phyloP scores from a whole-genome alignment of 2,329 filamentous ascomycete species.

The Aquanectria penicillioides region DNA sequence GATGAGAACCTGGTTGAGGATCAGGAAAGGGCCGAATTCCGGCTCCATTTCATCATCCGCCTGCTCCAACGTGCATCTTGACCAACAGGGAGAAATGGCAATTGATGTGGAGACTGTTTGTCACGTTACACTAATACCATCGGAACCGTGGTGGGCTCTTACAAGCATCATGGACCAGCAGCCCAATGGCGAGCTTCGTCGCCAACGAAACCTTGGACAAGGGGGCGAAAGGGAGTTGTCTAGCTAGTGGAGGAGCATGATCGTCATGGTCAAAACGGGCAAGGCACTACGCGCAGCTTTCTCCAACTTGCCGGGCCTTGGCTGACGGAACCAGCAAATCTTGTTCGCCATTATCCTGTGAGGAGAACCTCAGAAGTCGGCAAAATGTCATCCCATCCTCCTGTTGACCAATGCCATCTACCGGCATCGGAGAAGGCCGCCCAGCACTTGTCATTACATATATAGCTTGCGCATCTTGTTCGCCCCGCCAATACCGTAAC shows the following conservation, averaged over 20 bases:
- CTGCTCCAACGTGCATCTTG: neutral
- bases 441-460: neutral
- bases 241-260: neutral
- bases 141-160: no score
- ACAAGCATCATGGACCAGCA: no score
- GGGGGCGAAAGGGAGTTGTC: neutral
- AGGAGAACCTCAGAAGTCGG: no score
- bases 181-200: neutral
- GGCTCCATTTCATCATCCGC: neutral
- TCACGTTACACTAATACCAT: no score
- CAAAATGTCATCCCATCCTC: no score
- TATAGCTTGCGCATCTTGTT: neutral
- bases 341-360: neutral
- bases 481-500: neutral
- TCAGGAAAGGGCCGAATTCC: constrained; percentile 19
- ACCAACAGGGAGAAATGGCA: neutral
- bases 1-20: neutral
- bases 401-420: no score
- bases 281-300: neutral
- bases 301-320: constrained; percentile 3
- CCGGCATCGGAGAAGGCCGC: no score
- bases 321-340: constrained; percentile 4
- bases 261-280: neutral
- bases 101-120: neutral
- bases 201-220: no score